Base-by-base conservation (phyloP, 1,284 basidiomycete species). In the Schizopora paradoxa region DNA sequence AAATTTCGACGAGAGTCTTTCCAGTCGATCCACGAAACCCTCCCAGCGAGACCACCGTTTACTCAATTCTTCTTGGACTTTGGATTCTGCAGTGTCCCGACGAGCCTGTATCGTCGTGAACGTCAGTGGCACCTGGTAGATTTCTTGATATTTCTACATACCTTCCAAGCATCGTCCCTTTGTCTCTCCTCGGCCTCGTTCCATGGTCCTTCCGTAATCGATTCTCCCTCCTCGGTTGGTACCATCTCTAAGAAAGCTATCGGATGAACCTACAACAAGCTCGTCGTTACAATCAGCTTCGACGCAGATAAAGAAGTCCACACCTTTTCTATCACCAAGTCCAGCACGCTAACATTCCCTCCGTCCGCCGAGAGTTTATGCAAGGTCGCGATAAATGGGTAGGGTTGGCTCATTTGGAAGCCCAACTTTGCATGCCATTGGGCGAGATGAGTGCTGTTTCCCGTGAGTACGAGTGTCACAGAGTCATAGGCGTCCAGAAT, bases 351-450 rank as follows among this genome's bases (percentile, higher is more conserved):
- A 0, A 96, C 76, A 3, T 72, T 49, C 0, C 95, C 96, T 0
- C 95, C 95, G 54, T 95, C 90, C 0, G 80, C 63, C 0, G 82
- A 83, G 38, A 99, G 66, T 54, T 86, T 91, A 42, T 83, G 76
- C 49, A 98, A 63, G 1, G 86, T 86, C 0, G 91, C 78, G 22
- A 91, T 69, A 57, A 78, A 89, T 1, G 77, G 77, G 2, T 66
- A 63, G 22, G 38, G 4, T 23, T 50, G 48, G 14, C 48, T 33
- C 3, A 59, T 62, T 45, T 76, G 73, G 55, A 91, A 89, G 3
- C 95, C 95, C 1, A 99, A 74, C 51, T 83, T 86, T 2, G 84
- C 72, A 58, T 97, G 79, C 95, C 95, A 99, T 0, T 77, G 76
- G 1, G 86, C 88, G 28, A 95, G 71, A 54, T 87, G 84, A 0